These are phyloP conservation scores for Jasminum sambac DNA, from an alignment of 257 asterid species.

Conservation along the genomic window DNA sequence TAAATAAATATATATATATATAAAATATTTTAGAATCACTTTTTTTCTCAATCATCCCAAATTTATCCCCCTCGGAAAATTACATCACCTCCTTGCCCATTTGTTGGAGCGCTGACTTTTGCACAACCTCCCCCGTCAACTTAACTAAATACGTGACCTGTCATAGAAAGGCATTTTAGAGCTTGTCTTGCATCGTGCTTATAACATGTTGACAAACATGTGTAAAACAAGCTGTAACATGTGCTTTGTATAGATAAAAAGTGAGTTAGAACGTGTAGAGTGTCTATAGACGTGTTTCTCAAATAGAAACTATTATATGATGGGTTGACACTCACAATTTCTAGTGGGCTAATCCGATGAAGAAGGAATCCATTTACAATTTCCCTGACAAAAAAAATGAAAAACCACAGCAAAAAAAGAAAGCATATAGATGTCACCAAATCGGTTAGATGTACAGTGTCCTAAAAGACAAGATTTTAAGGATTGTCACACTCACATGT, in stretches of 20 bases:
- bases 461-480: not conserved
- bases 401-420: not conserved
- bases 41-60: no score
- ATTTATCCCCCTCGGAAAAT: no score
- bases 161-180: not conserved
- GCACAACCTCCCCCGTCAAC: constrained; percentile 50
- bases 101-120: constrained; percentile 38
- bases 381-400: constrained; percentile 37
- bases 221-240: no score
- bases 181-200: no score
- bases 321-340: constrained; percentile 43
- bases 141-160: constrained; percentile 54
- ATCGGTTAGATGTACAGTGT: not conserved
- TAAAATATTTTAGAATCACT: no score
- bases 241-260: no score
- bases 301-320: not conserved
- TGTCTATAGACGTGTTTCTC: no score
- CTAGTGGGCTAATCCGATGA: constrained; percentile 50
- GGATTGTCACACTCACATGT: constrained; percentile 38
- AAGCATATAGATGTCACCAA: not conserved
- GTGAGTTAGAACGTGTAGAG: no score
- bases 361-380: constrained; percentile 48
- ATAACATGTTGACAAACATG: no score
- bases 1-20: no score
- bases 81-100: constrained; percentile 58